Base-by-base conservation (phyloP, 768 basidiomycete species). In the Gymnopilus junonius region DNA sequence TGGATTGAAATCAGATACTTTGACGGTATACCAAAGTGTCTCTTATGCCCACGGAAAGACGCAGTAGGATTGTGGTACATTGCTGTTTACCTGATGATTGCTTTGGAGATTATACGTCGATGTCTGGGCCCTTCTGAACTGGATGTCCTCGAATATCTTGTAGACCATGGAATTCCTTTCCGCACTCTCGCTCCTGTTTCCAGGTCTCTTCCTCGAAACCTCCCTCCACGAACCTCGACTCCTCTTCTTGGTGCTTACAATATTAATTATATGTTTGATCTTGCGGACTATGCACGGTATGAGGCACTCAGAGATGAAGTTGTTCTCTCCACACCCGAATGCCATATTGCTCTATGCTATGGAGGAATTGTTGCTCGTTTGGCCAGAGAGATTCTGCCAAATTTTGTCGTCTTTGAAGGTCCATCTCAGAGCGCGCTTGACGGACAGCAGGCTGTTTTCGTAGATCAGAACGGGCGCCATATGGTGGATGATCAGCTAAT, bases 401-500 rank as follows among this genome's bases (percentile, higher is more conserved):
- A 48, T 25, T 32, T 39, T 31, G 21, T 17, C 21, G 32, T 61
- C 20, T 34, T 55, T 31, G 29, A 29, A 45, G 66, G 66, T 27
- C 63, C 66, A 21, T 65, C 66, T 20, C n/a, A 45, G 15, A 45
- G 31, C 8, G 66, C 57, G 4, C 25, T 42, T 10, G 21, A 59
- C 5, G 60, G 63, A 8, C 20, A 55, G 42, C 37, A 53, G 8
- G 2, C 1, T 2, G 1, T 42, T 2, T 45, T 54, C 14, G 23
- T 54, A 8, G 27, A 46, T 23, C 25, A 32, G 6, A 34, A 21
- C 2, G 2, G 57, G n/a, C 11, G 37, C 7, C 21, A 34, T 34
- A 62, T 68, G 20, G 62, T 65, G 2, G 69, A 70, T 37, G 65
- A 70, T 43, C 20, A 25, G 1, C 46, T 71, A 7, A 48, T 66